A percentile compares a stretch with the other conserved stretches of the same genome.
Conservation (phyloP, 2,329 filamentous ascomycete genomes). For the Pyrenochaeta sp. region DNA sequence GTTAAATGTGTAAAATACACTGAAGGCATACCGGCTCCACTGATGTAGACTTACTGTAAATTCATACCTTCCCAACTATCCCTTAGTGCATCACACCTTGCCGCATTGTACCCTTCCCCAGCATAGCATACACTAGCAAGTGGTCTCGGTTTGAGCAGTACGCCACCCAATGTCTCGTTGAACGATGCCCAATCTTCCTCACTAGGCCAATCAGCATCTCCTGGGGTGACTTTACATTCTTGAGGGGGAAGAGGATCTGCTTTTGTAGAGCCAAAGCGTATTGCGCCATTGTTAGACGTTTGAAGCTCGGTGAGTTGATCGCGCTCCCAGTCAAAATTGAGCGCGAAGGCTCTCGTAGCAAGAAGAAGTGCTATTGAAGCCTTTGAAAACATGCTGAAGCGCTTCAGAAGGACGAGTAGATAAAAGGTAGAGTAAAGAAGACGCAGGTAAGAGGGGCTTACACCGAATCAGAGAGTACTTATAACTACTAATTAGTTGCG, state of each 20-base stretch:
- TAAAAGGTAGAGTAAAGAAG: background rate
- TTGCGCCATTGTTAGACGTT: slow-evolving; percentile 18
- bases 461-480: background rate
- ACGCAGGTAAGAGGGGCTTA: background rate
- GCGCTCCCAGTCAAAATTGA: slow-evolving; percentile 37
- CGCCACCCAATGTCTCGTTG: slow-evolving; percentile 34
- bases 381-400: background rate
- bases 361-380: background rate
- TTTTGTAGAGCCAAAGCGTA: slow-evolving; percentile 21
- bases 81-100: slow-evolving; percentile 24
- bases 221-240: slow-evolving; percentile 29
- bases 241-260: background rate
- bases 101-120: slow-evolving; percentile 27
- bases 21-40: no score
- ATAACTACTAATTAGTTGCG: background rate
- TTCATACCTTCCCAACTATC: slow-evolving; percentile 24
- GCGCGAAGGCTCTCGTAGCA: slow-evolving; percentile 1
- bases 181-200: slow-evolving; percentile 30
- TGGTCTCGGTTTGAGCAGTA: slow-evolving; percentile 31
- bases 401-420: background rate
- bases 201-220: slow-evolving; percentile 31
- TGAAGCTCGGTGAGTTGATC: slow-evolving; percentile 33
- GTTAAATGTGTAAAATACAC: no score
- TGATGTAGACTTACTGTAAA: slow-evolving; percentile 24
- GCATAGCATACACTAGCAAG: slow-evolving; percentile 32